Conservation (phyloP, 805 yeast genomes). For the Cyberlindnera xishuangbannaensis region DNA sequence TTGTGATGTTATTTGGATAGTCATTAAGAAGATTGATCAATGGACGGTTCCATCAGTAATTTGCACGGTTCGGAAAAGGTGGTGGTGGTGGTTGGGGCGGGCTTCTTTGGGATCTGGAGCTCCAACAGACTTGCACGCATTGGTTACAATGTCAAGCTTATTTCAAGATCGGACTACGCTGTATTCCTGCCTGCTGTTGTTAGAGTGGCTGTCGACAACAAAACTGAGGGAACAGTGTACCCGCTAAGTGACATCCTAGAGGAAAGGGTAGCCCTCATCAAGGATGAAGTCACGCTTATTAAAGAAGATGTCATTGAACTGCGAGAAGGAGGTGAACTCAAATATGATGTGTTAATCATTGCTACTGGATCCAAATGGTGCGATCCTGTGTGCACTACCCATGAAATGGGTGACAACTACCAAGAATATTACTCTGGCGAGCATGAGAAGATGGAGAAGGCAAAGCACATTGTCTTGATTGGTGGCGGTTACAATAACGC, state of each 20-base stretch:
- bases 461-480: slow-evolving; percentile 15
- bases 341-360: slow-evolving; percentile 24
- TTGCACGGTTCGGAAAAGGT: no score
- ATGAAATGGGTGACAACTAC: slow-evolving; percentile 13
- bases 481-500: slow-evolving; percentile 4
- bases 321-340: slow-evolving; percentile 4
- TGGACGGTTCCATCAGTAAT: no score
- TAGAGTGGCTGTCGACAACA: slow-evolving; percentile 10
- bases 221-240: slow-evolving; percentile 3
- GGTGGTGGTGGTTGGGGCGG: slow-evolving; percentile 28
- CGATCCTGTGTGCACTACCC: slow-evolving; percentile 21
- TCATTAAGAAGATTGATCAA: no score
- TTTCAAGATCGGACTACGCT: slow-evolving; percentile 10
- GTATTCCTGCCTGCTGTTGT: slow-evolving; percentile 10
- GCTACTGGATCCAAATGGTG: slow-evolving; percentile 29
- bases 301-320: slow-evolving; percentile 13
- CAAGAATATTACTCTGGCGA: slow-evolving; percentile 12
- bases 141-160: slow-evolving; percentile 5
- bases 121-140: slow-evolving; percentile 11
- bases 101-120: slow-evolving; percentile 16
- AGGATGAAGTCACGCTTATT: slow-evolving; percentile 10
- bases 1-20: no score
- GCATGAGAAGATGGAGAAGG: slow-evolving; percentile 15
- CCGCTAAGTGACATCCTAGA: slow-evolving; percentile 15
- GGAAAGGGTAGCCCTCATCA: slow-evolving; percentile 15